phyloP scores from a whole-genome alignment of 768 basidiomycete genomes.

The Sarcodon aspratus region DNA sequence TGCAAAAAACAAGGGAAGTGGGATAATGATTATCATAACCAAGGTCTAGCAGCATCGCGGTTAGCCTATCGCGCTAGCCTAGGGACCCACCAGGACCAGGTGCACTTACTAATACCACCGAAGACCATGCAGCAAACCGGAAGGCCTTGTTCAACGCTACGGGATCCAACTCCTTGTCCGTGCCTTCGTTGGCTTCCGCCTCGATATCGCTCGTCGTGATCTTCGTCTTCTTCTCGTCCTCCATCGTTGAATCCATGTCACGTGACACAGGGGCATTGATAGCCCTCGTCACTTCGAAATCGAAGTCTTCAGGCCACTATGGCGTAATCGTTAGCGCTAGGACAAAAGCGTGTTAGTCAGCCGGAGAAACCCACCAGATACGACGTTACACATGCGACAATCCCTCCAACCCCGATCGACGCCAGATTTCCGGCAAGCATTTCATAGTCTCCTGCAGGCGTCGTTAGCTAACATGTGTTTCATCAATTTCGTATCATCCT shows the following conservation, averaged over 20 bases:
- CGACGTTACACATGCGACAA: constrained; percentile 58
- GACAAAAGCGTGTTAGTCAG: background rate
- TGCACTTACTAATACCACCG: constrained; percentile 45
- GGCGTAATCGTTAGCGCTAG: background rate
- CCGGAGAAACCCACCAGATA: constrained; percentile 36
- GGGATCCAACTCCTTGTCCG: constrained; percentile 53
- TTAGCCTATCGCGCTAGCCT: background rate
- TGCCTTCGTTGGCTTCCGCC: constrained; percentile 23
- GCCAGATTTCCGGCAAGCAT: constrained; percentile 91
- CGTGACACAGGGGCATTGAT: constrained; percentile 43
- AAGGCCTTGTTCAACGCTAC: constrained; percentile 62
- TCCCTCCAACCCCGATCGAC: constrained; percentile 70
- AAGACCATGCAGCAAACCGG: constrained; percentile 70
- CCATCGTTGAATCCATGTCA: constrained; percentile 15
- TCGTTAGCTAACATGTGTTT: constrained; percentile 6
- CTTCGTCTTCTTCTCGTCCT: constrained; percentile 33
- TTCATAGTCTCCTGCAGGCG: constrained; percentile 30
- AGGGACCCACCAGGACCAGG: background rate
- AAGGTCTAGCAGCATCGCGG: constrained; percentile 28
- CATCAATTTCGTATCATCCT: constrained; percentile 6
- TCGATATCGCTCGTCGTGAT: constrained; percentile 9
- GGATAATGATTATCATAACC: constrained; percentile 63
- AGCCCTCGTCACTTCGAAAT: constrained; percentile 69
- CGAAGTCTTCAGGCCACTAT: constrained; percentile 73
- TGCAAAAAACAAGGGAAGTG: constrained; percentile 80